phyloP scores from a whole-genome alignment of 1,139 yeast species.

The Scheffersomyces cryptocercus region DNA sequence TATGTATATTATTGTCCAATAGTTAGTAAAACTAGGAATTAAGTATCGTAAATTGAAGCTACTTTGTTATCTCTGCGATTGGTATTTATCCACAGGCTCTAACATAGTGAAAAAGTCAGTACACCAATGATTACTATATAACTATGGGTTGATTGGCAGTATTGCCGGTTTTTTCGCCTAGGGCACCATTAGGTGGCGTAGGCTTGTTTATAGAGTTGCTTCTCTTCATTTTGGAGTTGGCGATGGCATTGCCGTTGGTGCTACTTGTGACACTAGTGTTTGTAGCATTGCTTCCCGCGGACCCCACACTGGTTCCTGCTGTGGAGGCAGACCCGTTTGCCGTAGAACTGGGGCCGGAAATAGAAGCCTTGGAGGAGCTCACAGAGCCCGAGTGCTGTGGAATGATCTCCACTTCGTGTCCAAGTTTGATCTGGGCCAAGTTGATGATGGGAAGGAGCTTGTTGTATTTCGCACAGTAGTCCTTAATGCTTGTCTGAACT shows the following conservation, averaged over 20 bases:
- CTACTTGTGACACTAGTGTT: background rate
- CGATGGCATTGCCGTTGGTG: background rate
- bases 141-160: conserved; percentile 10
- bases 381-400: conserved; percentile 12
- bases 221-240: conserved; percentile 3
- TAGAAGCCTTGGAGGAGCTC: background rate
- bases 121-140: conserved; percentile 1
- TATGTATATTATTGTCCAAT: too few species aligned
- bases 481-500: conserved; percentile 41
- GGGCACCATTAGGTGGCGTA: conserved; percentile 2
- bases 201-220: conserved; percentile 4
- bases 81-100: background rate
- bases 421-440: conserved; percentile 50
- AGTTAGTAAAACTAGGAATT: too few species aligned
- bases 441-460: conserved; percentile 50
- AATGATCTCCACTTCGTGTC: conserved; percentile 44
- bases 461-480: conserved; percentile 46
- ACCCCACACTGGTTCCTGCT: conserved; percentile 3
- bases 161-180: conserved; percentile 4
- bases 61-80: background rate
- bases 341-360: conserved; percentile 2
- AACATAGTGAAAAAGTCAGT: background rate
- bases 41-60: background rate
- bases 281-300: too few species aligned
- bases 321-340: conserved; percentile 2